Evolutionary conservation across 352 stramenopile species (phyloP), one percentile per base, ranked within the genome.

Genomic region (Pythium phragmiticola): DNA sequence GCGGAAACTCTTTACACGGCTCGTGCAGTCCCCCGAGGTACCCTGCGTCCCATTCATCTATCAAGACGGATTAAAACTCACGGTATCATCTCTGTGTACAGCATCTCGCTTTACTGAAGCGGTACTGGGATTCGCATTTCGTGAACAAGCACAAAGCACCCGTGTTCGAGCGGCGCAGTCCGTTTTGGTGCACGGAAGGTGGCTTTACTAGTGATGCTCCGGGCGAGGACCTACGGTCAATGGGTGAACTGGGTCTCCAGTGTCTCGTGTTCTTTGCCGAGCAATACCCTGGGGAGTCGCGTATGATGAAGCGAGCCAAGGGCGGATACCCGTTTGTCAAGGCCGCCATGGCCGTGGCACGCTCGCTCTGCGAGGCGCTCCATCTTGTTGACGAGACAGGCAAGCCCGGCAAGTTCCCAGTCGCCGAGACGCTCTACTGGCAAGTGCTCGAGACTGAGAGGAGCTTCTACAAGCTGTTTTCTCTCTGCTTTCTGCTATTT

Each of bases 211-310:
- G 57, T 17, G 60, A 75, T 23, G 87, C 80, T 66, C 82, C 80
- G 14, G 78, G 69, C 17, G 71, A 74, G 13, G 80, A 91, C 55
- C 56, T 91, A 47, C 77, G 78, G 33, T 71, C 66, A 0, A 84
- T 76, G 65, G 82, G 79, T 23, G 77, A 90, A 49, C 51, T 90
- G 4, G 79, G 82, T 7, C 73, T 90, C 23, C 74, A 74, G 56
- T 87, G 76, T 19, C 69, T 90, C 23, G 72, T 91, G n/a, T 88
- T 77, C 68, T 91, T 91, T 52, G 68, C 79, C 1, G 80, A 89
- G 55, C 80, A 66, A 23, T 83, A 83, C 39, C 70, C 71, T 9
- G 80, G 70, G 17, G 82, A 91, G 72, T 63, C 75, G 30, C 69
- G 64, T 41, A 87, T 91, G 77, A 87, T 91, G 77, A 81, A 77